Evolutionary conservation across 805 yeast species (phyloP), one percentile per base, ranked within the genome.

Genomic region (Yarrowia sp.): DNA sequence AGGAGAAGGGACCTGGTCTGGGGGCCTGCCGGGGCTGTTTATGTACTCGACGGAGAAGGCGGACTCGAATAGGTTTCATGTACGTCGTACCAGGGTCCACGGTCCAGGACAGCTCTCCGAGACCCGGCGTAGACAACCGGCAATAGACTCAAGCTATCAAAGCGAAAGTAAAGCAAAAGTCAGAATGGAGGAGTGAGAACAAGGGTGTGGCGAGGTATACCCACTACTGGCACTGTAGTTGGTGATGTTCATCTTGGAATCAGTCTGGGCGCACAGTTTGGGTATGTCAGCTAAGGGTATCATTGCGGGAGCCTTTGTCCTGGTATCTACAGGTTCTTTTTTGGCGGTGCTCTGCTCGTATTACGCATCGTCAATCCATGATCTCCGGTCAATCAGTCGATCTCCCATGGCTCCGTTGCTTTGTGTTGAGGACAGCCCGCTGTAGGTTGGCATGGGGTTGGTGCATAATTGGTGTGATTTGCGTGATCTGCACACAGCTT

Each of bases 391-490:
- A 30, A 36, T 50, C 56, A 17, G 56, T 34, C 56, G 56, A 50
- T 50, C 56, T 50, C 42, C 50, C 50, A 24, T 24, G 17, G 5
- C 10, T 17, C 12, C 34, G 5, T 43, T 1, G 30, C 24, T 12
- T 40, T 40, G 44, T 40, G 19, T 17, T 19, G 13, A 6, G 30
- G 10, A 24, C n/a, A 24, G 49, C 49, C 49, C 2, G 34, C 60
- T 38, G 60, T 53, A 39, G 44, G 60, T 38, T 53, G 60, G 44
- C 60, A 53, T 53, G 60, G 60, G 60, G 33, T 38, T 20, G 60
- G 58, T 53, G 60, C 60, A 53, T 52, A 19, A 38, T 20, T 53
- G 44, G 60, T 6, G 58, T 52, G 42, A 14, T 38, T 14, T 14
- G 58, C 42, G 17, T 38, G 58, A 52, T 52, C 58, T 39, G 19